Evolutionary conservation across 306 rosid genomes (phyloP).

Genomic region (Cucumis sativus): DNA sequence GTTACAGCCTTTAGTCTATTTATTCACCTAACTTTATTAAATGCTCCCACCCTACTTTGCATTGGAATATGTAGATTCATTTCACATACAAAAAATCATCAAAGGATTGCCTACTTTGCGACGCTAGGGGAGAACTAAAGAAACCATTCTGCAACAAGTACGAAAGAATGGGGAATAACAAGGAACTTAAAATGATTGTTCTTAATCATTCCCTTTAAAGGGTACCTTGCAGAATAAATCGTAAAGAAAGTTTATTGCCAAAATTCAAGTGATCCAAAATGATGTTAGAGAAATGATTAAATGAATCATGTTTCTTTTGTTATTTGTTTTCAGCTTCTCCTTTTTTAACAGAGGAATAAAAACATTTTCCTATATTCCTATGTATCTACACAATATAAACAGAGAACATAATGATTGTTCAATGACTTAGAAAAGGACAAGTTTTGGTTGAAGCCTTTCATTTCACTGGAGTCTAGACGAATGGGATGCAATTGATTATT

Average conservation of each 20-base stretch:
- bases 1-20: background rate
- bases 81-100: background rate
- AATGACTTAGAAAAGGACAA: conserved; percentile 5
- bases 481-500: background rate
- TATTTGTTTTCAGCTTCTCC: background rate
- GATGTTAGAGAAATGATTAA: background rate
- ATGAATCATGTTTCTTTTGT: background rate
- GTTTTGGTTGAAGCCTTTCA: background rate
- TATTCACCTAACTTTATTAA: conserved; percentile 7
- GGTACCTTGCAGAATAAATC: background rate
- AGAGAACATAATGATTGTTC: background rate
- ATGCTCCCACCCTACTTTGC: background rate
- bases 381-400: background rate
- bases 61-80: background rate
- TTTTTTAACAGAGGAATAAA: background rate
- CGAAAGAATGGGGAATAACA: background rate
- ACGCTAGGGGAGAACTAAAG: background rate
- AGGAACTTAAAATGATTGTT: background rate
- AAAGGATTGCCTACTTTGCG: background rate
- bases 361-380: background rate
- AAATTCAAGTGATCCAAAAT: background rate
- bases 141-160: background rate
- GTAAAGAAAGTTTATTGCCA: background rate
- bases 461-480: background rate
- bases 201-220: background rate